Evolutionary conservation across 1,284 basidiomycete genomes (phyloP).

Genomic region (Earliella scabrosa): DNA sequence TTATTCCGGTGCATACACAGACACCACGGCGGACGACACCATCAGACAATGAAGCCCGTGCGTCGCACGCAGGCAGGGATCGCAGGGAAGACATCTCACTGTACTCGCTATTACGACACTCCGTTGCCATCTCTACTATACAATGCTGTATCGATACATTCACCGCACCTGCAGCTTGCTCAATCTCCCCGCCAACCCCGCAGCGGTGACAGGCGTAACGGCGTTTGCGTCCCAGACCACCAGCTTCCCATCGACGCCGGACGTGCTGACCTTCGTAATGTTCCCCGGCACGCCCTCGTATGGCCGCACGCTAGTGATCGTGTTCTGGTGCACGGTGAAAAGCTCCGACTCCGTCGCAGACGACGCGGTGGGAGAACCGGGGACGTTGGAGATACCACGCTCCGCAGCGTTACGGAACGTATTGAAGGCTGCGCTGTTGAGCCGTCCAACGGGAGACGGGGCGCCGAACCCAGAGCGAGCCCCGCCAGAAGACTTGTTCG

Average conservation of each 20-base stretch:
- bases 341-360: conserved; percentile 69
- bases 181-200: conserved; percentile 38
- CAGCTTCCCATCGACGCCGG: conserved; percentile 94
- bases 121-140: conserved; percentile 8
- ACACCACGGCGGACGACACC: conserved; percentile 42
- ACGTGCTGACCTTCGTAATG: conserved; percentile 84
- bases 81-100: not conserved
- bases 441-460: conserved; percentile 69
- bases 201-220: conserved; percentile 40
- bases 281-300: conserved; percentile 68
- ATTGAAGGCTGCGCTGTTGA: conserved; percentile 95
- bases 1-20: conserved; percentile 37
- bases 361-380: conserved; percentile 42
- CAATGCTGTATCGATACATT: conserved; percentile 27
- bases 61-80: not conserved
- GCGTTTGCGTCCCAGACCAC: conserved; percentile 88
- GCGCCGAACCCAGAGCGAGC: conserved; percentile 39
- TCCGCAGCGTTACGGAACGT: conserved; percentile 94
- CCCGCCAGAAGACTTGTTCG: conserved; percentile 51
- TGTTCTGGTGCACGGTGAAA: conserved; percentile 96
- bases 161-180: conserved; percentile 55
- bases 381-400: conserved; percentile 68
- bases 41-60: conserved; percentile 18
- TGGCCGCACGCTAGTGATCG: conserved; percentile 89
- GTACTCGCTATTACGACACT: conserved; percentile 3